phyloP scores from a whole-genome alignment of 129 eudicot genomes.

The Cynara cardunculus region DNA sequence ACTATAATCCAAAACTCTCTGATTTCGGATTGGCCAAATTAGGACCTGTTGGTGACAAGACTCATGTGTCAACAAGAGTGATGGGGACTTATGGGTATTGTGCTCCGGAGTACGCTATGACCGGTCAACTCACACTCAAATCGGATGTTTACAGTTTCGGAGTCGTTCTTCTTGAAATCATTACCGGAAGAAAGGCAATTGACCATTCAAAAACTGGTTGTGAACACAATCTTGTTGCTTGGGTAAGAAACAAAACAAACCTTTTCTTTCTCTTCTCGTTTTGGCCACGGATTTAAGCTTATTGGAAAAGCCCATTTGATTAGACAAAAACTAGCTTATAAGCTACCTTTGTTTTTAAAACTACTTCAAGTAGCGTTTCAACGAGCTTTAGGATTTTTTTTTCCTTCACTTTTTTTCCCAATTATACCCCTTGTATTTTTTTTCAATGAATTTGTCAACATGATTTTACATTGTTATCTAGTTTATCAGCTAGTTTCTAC shows the following conservation, averaged over 20 bases:
- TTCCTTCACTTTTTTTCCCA: too few species aligned
- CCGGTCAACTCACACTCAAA: constrained; percentile 48
- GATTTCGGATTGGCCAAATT: constrained; percentile 52
- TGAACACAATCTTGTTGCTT: constrained; percentile 50
- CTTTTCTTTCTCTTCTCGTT: constrained; percentile 15
- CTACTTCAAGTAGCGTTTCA: not conserved
- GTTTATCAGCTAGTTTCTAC: not conserved
- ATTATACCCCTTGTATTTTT: too few species aligned
- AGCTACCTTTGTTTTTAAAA: too few species aligned
- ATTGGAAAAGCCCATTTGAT: not conserved
- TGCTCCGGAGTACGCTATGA: constrained; percentile 68
- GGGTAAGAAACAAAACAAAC: constrained; percentile 34
- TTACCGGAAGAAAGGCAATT: constrained; percentile 47
- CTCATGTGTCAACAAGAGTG: constrained; percentile 50
- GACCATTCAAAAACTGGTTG: constrained; percentile 37
- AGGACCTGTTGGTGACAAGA: constrained; percentile 47
- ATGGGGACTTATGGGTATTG: constrained; percentile 68
- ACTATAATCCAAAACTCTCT: constrained; percentile 43
- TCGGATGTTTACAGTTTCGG: constrained; percentile 51
- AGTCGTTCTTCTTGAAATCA: constrained; percentile 47
- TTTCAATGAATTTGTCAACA: too few species aligned
- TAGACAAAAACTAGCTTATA: not conserved
- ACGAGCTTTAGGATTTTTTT: too few species aligned
- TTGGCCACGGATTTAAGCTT: not conserved
- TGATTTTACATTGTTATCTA: not conserved